Evolutionary conservation across 768 basidiomycete genomes (phyloP).

Genomic region (Leccinum boreale): DNA sequence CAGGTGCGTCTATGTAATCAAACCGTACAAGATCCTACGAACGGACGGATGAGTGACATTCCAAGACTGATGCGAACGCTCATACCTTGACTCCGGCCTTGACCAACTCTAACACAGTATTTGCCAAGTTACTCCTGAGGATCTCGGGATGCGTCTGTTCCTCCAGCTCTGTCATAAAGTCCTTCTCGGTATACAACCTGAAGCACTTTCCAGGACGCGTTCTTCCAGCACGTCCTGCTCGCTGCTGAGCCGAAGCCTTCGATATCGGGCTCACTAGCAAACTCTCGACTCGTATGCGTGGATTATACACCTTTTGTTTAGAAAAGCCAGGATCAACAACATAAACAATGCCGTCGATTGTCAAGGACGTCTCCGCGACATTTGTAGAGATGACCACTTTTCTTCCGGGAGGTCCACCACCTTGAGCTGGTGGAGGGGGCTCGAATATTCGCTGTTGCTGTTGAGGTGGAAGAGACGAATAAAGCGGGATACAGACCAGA

Average conservation of each 20-base stretch:
- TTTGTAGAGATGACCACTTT: constrained; percentile 97
- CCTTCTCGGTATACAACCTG: constrained; percentile 93
- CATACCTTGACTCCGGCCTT: constrained; percentile 87
- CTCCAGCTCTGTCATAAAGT: constrained; percentile 93
- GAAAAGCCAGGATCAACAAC: constrained; percentile 98
- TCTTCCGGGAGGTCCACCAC: constrained; percentile 76
- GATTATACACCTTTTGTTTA: constrained; percentile 98
- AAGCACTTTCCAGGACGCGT: constrained; percentile 98
- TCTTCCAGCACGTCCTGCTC: constrained; percentile 94
- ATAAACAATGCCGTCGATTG: constrained; percentile 99
- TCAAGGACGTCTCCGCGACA: constrained; percentile 95
- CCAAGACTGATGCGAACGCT: not conserved
- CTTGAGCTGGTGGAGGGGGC: constrained; percentile 45
- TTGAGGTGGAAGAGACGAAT: constrained; percentile 90
- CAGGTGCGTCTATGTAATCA: constrained; percentile 90
- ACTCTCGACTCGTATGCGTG: constrained; percentile 92
- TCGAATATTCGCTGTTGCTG: constrained; percentile 99
- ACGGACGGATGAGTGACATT: not conserved
- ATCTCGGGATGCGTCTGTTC: constrained; percentile 99
- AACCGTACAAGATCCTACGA: constrained; percentile 74
- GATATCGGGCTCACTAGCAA: constrained; percentile 93
- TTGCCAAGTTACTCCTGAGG: constrained; percentile 87
- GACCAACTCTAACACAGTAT: constrained; percentile 88
- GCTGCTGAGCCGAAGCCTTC: constrained; percentile 93
- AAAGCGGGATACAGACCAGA: constrained; percentile 85